Conservation (phyloP, 2,329 filamentous ascomycete genomes). For the Cladosporium cucumerinum region DNA sequence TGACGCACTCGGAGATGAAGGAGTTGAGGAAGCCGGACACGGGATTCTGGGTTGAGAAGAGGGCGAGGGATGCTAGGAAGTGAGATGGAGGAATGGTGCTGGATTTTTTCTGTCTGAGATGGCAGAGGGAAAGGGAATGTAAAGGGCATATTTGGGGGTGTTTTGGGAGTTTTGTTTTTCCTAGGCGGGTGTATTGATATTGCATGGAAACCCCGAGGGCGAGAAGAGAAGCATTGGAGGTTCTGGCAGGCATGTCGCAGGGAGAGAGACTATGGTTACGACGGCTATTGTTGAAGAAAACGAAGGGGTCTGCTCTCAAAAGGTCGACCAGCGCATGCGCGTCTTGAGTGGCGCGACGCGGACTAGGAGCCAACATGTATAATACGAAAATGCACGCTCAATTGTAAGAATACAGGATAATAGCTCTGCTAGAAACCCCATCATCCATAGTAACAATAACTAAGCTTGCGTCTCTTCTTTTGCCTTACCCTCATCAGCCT, state of each 20-base stretch:
- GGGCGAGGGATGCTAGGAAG: slow-evolving; percentile 22
- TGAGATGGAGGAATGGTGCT: background rate
- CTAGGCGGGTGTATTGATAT: background rate
- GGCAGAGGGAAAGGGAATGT: background rate
- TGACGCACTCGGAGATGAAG: slow-evolving; percentile 67
- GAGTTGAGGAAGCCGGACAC: slow-evolving; percentile 68
- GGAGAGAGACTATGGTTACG: background rate
- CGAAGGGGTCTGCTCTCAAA: background rate
- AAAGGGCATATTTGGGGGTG: background rate
- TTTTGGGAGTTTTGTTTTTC: background rate
- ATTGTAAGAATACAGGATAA: background rate
- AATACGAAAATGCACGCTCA: background rate
- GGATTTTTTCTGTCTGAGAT: background rate
- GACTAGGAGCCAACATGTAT: background rate
- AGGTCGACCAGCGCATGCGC: background rate
- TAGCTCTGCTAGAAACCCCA: background rate
- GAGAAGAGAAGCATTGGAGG: background rate
- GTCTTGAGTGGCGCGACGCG: background rate
- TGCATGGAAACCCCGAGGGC: background rate
- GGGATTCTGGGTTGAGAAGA: slow-evolving; percentile 76
- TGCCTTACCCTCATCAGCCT: background rate
- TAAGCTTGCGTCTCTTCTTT: background rate
- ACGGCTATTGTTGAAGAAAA: background rate
- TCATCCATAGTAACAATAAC: background rate
- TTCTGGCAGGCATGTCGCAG: background rate